Evolutionary conservation across 1,284 basidiomycete genomes (phyloP).

Genomic region (Rhodotorula sp.): DNA sequence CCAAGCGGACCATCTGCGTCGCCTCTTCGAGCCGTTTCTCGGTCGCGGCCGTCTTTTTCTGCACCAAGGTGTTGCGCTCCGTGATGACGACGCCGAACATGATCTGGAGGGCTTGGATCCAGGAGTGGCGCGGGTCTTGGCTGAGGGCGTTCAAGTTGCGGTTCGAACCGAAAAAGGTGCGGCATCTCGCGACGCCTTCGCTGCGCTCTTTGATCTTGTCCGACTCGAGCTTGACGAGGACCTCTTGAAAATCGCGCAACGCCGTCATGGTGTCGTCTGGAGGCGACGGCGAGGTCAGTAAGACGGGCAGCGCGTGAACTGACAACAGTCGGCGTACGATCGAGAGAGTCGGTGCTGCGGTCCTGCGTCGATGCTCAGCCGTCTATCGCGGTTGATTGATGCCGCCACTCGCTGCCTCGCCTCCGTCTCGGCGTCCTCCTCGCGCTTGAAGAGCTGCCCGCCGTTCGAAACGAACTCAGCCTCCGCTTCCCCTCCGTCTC

Average conservation of each 20-base stretch:
- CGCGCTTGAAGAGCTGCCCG: too few species aligned
- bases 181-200: slow-evolving; percentile 62
- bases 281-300: neutral
- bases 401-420: too few species aligned
- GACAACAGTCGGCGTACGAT: too few species aligned
- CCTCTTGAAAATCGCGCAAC: slow-evolving; percentile 21
- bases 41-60: slow-evolving; percentile 54
- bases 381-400: too few species aligned
- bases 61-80: slow-evolving; percentile 61
- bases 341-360: too few species aligned
- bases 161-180: slow-evolving; percentile 61
- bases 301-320: neutral
- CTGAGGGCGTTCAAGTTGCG: slow-evolving; percentile 57
- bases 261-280: slow-evolving; percentile 11
- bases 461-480: too few species aligned
- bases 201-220: slow-evolving; percentile 68
- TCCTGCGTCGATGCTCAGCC: too few species aligned
- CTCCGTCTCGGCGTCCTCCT: too few species aligned
- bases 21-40: slow-evolving; percentile 62
- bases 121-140: slow-evolving; percentile 54
- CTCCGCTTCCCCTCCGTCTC: too few species aligned
- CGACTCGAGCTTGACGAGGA: slow-evolving; percentile 21
- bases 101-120: slow-evolving; percentile 70
- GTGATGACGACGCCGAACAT: slow-evolving; percentile 64
- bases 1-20: slow-evolving; percentile 65